Base-by-base conservation (phyloP, 306 rosid genomes). In the Chamaecrista fasciculata region DNA sequence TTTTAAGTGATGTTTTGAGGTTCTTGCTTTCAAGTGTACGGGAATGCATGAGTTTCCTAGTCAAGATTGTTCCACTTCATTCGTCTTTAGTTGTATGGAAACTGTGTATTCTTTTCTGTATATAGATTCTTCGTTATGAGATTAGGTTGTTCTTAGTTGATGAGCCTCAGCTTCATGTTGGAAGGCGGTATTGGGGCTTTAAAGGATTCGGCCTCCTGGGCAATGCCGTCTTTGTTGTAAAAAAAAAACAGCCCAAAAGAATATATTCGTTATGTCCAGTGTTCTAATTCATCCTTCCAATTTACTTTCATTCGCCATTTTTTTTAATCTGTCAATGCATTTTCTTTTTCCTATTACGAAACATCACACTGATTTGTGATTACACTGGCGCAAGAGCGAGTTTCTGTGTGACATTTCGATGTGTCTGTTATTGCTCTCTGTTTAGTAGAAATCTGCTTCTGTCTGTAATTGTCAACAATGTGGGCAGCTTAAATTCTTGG, bases 91-190 rank as follows among this genome's bases (percentile, higher is more conserved):
- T 71, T 68, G 11, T 28, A 31, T 64, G 82, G 82, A 67, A 78
- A 68, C 56, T 62, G 73, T 47, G 72, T 28, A 86, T 92, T 90
- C 88, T 90, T 92, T 84, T 66, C 49, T 90, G 96, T 88, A 82
- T 46, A 90, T 93, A 90, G 66, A 81, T 84, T 81, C 80, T 52
- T 79, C 68, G 75, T 40, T 14, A 36, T 21, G 57, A 51, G 61
- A n/a, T 75, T 70, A 77, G 25, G 69, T 49, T 75, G 72, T 73
- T n/a, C n/a, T n/a, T n/a, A n/a, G n/a, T n/a, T 61, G 23, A 63
- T 67, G 64, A 65, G 49, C 78, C 40, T 75, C 63, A 56, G 69
- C 37, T 76, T 55, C 73, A 62, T 50, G 60, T 64, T 77, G 75
- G 58, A 67, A 33, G 36, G 36, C 7, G 36, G 6, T 8, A 2